Evolutionary conservation across 2,329 filamentous ascomycete genomes (phyloP).

Genomic region (Botryotinia narcissicola): DNA sequence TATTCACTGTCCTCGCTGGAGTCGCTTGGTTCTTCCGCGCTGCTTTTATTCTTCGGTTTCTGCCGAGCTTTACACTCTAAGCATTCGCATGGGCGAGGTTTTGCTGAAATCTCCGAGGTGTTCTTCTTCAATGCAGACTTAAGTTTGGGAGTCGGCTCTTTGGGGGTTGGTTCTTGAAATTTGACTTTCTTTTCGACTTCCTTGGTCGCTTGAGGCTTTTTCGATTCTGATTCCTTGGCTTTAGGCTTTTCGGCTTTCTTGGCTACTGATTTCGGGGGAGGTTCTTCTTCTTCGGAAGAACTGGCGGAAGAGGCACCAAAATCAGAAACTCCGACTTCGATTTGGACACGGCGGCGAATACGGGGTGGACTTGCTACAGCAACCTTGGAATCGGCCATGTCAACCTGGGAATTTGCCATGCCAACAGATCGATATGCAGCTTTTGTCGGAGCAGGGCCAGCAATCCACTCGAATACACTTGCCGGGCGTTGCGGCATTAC

Average conservation of each 20-base stretch:
- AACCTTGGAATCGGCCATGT: not conserved
- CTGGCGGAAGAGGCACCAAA: not conserved
- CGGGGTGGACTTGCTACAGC: not conserved
- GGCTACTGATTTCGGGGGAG: not conserved
- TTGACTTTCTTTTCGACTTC: conserved; percentile 12
- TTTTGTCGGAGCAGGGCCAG: conserved; percentile 1
- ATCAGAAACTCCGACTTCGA: conserved; percentile 14
- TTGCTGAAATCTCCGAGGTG: not conserved
- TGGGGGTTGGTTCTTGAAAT: conserved; percentile 4
- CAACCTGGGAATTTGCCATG: not conserved
- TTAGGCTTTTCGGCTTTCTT: not conserved
- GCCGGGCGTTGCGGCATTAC: conserved; percentile 13
- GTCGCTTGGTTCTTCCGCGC: conserved; percentile 13
- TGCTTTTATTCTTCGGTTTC: conserved; percentile 13
- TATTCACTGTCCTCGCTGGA: not conserved
- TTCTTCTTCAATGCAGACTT: conserved; percentile 16
- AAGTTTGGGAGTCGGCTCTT: conserved; percentile 3
- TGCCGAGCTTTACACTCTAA: not conserved
- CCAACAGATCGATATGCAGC: conserved; percentile 3
- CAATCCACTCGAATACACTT: conserved; percentile 9
- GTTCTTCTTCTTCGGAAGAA: conserved; percentile 1
- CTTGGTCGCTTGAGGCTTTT: not conserved
- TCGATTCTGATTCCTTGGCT: not conserved
- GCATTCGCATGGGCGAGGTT: conserved; percentile 1
- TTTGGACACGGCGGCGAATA: not conserved